Evolutionary conservation across 768 basidiomycete genomes (phyloP).

Genomic region (Saitozyma podzolica): DNA sequence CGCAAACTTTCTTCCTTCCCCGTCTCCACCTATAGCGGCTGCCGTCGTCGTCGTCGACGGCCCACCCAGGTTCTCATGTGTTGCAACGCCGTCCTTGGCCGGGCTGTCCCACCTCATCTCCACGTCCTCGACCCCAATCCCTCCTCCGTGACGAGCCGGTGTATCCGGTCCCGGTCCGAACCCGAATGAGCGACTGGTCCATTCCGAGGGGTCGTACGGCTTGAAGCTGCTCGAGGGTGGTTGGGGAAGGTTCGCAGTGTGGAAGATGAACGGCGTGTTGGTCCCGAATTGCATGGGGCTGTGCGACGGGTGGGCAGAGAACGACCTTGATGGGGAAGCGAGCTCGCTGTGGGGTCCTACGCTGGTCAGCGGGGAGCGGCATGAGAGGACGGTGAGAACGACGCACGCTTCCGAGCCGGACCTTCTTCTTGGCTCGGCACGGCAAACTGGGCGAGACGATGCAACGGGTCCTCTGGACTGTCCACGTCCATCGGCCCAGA

Average conservation of each 20-base stretch:
- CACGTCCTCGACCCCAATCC: conserved; percentile 25
- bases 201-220: conserved; percentile 18
- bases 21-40: conserved; percentile 12
- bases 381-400: not conserved
- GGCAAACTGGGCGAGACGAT: conserved; percentile 22
- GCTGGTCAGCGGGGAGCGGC: conserved; percentile 3
- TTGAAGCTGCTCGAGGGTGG: conserved; percentile 14
- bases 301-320: conserved; percentile 14
- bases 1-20: conserved; percentile 18
- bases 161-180: conserved; percentile 10
- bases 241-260: conserved; percentile 6
- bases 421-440: conserved; percentile 27
- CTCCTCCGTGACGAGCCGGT: conserved; percentile 6
- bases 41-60: conserved; percentile 8
- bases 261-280: conserved; percentile 24
- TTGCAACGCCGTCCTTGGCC: conserved; percentile 1
- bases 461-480: conserved; percentile 17
- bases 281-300: conserved; percentile 9
- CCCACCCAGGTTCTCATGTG: not conserved
- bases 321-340: conserved; percentile 17
- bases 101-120: conserved; percentile 37
- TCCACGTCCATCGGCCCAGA: conserved; percentile 46
- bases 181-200: conserved; percentile 15
- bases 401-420: conserved; percentile 41
- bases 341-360: conserved; percentile 42